These are phyloP conservation scores for Fraxinus quadrangulata DNA, from an alignment of 257 asterid genomes.

Conservation along the genomic window DNA sequence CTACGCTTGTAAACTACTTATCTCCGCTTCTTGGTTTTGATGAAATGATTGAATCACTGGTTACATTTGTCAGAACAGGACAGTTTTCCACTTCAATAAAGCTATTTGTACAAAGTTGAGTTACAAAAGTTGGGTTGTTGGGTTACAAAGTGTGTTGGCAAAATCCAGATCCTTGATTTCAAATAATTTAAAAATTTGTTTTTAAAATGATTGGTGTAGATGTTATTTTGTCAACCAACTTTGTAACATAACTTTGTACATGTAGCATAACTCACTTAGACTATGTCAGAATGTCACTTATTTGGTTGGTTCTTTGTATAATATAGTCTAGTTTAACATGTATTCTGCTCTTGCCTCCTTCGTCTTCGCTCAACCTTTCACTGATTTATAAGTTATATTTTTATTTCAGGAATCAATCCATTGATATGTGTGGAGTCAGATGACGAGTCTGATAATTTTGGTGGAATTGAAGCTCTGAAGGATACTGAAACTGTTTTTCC, in stretches of 20 bases:
- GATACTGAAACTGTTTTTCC: slow-evolving; percentile 35
- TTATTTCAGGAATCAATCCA: slow-evolving; percentile 44
- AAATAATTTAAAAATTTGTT: too few relatives aligned
- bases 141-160: too few relatives aligned
- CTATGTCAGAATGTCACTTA: neutral
- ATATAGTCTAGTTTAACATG: slow-evolving; percentile 10
- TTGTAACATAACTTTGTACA: too few relatives aligned
- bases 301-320: neutral
- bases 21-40: neutral
- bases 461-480: slow-evolving; percentile 33
- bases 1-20: neutral
- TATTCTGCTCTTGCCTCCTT: neutral
- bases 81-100: neutral
- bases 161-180: too few relatives aligned
- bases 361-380: slow-evolving; percentile 17
- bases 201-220: too few relatives aligned
- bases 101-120: too few relatives aligned
- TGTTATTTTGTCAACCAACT: too few relatives aligned
- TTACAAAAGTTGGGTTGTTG: too few relatives aligned
- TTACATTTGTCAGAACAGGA: neutral
- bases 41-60: slow-evolving; percentile 9
- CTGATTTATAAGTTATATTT: neutral
- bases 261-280: neutral
- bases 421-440: slow-evolving; percentile 71
- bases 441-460: slow-evolving; percentile 52